Conservation (phyloP, 495 filamentous ascomycete species). For the Margaritispora aquatica region DNA sequence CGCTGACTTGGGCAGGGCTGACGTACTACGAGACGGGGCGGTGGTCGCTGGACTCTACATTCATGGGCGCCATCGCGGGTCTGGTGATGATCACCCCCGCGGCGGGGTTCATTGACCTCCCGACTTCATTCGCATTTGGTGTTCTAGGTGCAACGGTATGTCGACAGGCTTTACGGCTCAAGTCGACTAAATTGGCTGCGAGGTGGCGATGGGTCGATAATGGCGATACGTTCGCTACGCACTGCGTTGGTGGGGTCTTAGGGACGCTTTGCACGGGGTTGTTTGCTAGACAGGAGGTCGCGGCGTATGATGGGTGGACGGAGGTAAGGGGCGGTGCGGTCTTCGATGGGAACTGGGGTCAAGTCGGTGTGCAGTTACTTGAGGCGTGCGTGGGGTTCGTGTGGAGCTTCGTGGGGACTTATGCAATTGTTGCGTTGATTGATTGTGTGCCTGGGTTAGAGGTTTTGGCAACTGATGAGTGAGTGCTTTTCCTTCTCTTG, state of each 20-base stretch:
- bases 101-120: slow-evolving; percentile 34
- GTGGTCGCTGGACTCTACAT: slow-evolving; percentile 41
- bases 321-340: slow-evolving; percentile 74
- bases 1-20: slow-evolving; percentile 40
- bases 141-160: slow-evolving; percentile 36
- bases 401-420: slow-evolving; percentile 82
- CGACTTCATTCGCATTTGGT: slow-evolving; percentile 39
- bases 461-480: slow-evolving; percentile 74
- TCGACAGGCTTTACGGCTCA: slow-evolving; percentile 41
- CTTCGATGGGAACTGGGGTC: slow-evolving; percentile 83
- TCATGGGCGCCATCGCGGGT: slow-evolving; percentile 44
- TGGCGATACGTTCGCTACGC: slow-evolving; percentile 90
- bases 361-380: slow-evolving; percentile 79
- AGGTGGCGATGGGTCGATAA: slow-evolving; percentile 81
- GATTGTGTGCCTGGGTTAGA: slow-evolving; percentile 79
- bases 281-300: slow-evolving; percentile 65
- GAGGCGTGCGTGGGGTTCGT: slow-evolving; percentile 75
- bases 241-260: slow-evolving; percentile 78
- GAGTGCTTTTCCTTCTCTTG: slow-evolving; percentile 32
- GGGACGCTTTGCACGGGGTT: slow-evolving; percentile 87
- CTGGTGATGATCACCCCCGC: slow-evolving; percentile 44
- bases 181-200: slow-evolving; percentile 33
- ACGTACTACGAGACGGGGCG: slow-evolving; percentile 39
- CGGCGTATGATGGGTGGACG: slow-evolving; percentile 53
- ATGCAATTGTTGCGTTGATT: slow-evolving; percentile 77